Evolutionary conservation across 108 stramenopile genomes (phyloP), one percentile per base, ranked within the genome.

Genomic region (Cyclotella baltica): DNA sequence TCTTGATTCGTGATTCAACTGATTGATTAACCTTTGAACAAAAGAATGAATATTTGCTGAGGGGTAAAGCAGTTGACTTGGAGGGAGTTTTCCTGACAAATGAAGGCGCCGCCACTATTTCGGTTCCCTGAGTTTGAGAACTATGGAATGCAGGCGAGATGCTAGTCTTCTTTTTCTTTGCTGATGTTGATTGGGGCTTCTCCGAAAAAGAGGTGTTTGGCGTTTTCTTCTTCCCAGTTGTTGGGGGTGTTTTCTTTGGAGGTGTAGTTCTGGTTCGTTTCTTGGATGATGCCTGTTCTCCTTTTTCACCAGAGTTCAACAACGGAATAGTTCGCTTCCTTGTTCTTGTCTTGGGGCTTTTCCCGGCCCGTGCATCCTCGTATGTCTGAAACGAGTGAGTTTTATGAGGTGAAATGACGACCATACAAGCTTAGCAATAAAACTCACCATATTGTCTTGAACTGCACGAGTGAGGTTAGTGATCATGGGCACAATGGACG

Each of bases 381-480:
- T 75, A 81, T 36, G 63, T 62, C 55, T 56, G 55, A 25, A 56
- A 15, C 3, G 25, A 56, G 11, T 11, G 23, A 23, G 22, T n/a
- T n/a, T 25, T 11, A 25, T 22, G 23, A 56, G n/a, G 55, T 25
- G 11, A n/a, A 5, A 27, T 25, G 11, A 11, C 1, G 25, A n/a
- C 11, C 40, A 43, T 11, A 43, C 13, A 43, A 11, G 8, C 10
- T 11, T 43, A 43, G 40, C 40, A 25, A 56, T 1, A 23, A 3
- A 2, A 48, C 55, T 56, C 22, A 56, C 55, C 62, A 81, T 46
- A 25, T 75, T 70, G n/a, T 75, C 52, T 19, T 55, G 55, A 1
- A 81, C 80, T 34, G 80, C 80, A 50, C 73, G 80, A 58, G 61
- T 47, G 10, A 81, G 73, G 8, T 75, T 63, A 58, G 61, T 40